A percentile compares a stretch with the other conserved stretches of the same genome.
Conservation (phyloP, 2,329 filamentous ascomycete species). For the Sporothrix protearum region DNA sequence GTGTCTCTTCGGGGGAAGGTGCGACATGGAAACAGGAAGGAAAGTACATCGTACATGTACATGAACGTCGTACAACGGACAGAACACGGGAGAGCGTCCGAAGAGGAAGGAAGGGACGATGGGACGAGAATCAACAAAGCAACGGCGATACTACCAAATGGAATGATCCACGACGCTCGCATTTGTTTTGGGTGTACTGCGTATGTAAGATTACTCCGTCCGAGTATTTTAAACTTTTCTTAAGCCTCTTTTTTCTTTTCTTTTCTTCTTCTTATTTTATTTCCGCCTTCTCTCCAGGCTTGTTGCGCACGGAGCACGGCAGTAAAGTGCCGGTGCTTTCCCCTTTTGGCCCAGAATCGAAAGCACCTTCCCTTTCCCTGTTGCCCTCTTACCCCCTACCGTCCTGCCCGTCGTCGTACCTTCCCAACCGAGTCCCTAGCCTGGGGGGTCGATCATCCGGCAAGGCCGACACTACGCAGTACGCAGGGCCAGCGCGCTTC, state of each 20-base stretch:
- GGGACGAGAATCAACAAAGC: background rate
- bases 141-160: background rate
- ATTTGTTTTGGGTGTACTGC: background rate
- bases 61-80: no score
- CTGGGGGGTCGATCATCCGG: conserved; percentile 14
- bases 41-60: no score
- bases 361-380: background rate
- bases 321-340: background rate
- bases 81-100: background rate
- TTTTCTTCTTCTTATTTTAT: background rate
- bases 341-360: background rate
- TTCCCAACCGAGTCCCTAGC: background rate
- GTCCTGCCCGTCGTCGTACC: background rate
- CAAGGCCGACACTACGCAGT: no score
- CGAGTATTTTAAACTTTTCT: background rate
- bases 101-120: background rate
- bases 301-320: background rate
- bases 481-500: no score
- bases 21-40: conserved; percentile 8
- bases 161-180: background rate
- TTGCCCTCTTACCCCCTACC: background rate
- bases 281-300: background rate
- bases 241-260: background rate
- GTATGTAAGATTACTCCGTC: no score
- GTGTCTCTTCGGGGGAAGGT: background rate